A percentile compares a stretch with the other conserved stretches of the same genome.
Evolutionary conservation across 768 basidiomycete genomes (phyloP).

Genomic region (Kwoniella dendrophila): DNA sequence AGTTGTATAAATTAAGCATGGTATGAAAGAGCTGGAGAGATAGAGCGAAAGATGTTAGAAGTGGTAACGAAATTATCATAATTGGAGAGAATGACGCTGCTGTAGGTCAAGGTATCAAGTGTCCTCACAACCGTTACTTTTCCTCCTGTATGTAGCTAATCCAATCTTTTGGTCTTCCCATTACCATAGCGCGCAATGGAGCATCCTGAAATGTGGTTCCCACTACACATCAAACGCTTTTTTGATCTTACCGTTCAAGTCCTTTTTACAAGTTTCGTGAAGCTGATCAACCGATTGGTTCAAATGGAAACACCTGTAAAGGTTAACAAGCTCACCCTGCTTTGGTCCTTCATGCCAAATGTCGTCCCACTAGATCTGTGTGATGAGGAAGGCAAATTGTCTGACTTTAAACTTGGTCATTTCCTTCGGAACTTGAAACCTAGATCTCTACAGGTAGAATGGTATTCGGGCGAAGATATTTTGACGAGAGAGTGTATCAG

Average conservation of each 20-base stretch:
- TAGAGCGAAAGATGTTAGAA: slow-evolving; percentile 6
- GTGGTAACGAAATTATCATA: slow-evolving; percentile 21
- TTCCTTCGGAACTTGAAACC: slow-evolving; percentile 12
- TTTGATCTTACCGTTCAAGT: slow-evolving; percentile 21
- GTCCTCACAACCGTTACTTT: neutral
- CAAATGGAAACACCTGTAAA: slow-evolving; percentile 3
- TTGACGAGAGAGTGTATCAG: slow-evolving; percentile 7
- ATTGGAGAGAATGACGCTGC: slow-evolving; percentile 21
- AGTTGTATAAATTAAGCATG: slow-evolving; percentile 14
- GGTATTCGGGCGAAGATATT: slow-evolving; percentile 12
- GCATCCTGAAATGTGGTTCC: neutral
- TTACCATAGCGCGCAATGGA: neutral
- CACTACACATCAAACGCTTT: neutral
- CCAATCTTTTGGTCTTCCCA: neutral
- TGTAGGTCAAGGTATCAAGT: neutral
- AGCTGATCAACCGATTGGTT: slow-evolving; percentile 2
- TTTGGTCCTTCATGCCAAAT: slow-evolving; percentile 16
- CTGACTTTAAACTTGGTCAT: neutral
- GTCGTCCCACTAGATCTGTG: neutral
- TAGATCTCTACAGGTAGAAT: slow-evolving; percentile 10
- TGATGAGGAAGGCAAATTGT: neutral
- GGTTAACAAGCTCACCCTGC: slow-evolving; percentile 18
- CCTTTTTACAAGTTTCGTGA: neutral
- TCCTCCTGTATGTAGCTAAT: neutral
- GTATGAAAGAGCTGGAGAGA: slow-evolving; percentile 25